Evolutionary conservation across 179 eudicot species (phyloP).

Genomic region (Beta lomatogona): DNA sequence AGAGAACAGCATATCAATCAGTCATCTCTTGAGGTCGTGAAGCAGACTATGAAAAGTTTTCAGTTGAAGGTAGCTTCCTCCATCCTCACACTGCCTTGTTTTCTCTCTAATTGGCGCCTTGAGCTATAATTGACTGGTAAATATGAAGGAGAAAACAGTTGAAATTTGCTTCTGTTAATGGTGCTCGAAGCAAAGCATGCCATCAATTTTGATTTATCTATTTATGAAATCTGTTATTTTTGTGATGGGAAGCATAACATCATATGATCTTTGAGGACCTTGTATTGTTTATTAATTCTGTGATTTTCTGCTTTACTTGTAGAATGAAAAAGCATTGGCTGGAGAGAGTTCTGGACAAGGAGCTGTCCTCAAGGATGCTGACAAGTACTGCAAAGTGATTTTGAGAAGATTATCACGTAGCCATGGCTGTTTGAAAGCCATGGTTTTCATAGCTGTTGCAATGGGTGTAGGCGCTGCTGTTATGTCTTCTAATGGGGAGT

Average conservation of each 20-base stretch:
- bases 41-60: slow-evolving; percentile 69
- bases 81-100: not conserved
- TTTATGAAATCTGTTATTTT: too few relatives aligned
- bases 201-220: too few relatives aligned
- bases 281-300: not conserved
- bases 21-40: slow-evolving; percentile 56
- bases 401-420: slow-evolving; percentile 61
- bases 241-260: not conserved
- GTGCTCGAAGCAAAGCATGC: not conserved
- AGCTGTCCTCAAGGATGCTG: slow-evolving; percentile 58
- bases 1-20: slow-evolving; percentile 54
- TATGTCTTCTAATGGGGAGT: slow-evolving; percentile 47
- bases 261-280: not conserved
- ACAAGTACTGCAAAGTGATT: slow-evolving; percentile 69
- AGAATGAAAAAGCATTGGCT: slow-evolving; percentile 65
- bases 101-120: not conserved
- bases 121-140: not conserved
- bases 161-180: not conserved
- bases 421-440: slow-evolving; percentile 55
- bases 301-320: not conserved
- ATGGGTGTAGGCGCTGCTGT: slow-evolving; percentile 54
- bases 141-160: not conserved
- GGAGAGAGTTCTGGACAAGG: slow-evolving; percentile 49
- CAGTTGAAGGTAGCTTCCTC: slow-evolving; percentile 57
- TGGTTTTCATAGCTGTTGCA: slow-evolving; percentile 40